Conservation (phyloP, 345 rosid species). For the Arabis hirsuta region DNA sequence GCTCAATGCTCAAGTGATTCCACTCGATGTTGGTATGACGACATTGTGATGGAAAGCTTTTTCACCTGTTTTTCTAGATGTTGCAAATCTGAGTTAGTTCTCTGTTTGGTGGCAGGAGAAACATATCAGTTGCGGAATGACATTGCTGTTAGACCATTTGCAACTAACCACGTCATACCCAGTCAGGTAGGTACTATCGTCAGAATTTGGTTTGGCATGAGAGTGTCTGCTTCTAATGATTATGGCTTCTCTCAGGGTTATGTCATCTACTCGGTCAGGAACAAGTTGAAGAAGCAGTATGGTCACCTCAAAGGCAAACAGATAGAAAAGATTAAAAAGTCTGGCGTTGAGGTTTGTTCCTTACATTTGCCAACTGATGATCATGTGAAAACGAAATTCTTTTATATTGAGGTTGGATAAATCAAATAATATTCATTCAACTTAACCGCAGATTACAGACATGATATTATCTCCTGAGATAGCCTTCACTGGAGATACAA, state of each 20-base stretch:
- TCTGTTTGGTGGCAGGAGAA: conserved; percentile 63
- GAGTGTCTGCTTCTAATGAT: background rate
- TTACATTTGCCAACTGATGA: background rate
- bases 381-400: background rate
- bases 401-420: background rate
- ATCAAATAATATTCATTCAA: conserved; percentile 15
- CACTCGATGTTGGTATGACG: conserved; percentile 75
- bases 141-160: conserved; percentile 82
- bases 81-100: conserved; percentile 9
- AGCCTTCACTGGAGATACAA: conserved; percentile 96
- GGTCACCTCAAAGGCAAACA: conserved; percentile 88
- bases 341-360: conserved; percentile 73
- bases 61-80: background rate
- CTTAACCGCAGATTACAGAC: conserved; percentile 70
- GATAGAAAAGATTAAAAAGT: conserved; percentile 90
- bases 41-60: background rate
- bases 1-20: conserved; percentile 71
- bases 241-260: conserved; percentile 72
- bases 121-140: conserved; percentile 87
- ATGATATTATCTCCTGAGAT: conserved; percentile 86
- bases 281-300: conserved; percentile 90
- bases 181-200: conserved; percentile 83
- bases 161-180: conserved; percentile 86
- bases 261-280: conserved; percentile 79
- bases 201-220: background rate